Evolutionary conservation across 306 rosid genomes (phyloP).

Genomic region (Corylus heterophylla): DNA sequence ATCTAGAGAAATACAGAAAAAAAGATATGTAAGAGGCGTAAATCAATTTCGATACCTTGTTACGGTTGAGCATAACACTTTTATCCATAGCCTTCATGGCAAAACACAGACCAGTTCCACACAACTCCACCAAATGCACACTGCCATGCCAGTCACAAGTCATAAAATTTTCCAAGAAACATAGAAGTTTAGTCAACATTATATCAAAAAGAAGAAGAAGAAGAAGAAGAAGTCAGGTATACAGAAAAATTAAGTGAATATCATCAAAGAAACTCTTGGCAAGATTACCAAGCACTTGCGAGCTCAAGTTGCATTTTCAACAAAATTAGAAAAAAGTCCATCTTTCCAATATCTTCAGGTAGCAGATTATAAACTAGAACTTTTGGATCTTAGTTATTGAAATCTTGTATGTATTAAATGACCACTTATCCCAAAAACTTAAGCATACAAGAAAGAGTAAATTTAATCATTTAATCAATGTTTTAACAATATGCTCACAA

Average conservation of each 20-base stretch:
- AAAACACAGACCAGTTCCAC: slow-evolving; percentile 67
- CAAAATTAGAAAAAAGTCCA: not conserved
- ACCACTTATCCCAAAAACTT: too few species aligned
- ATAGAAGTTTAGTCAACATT: not conserved
- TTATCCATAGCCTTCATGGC: slow-evolving; percentile 99
- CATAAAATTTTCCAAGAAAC: not conserved
- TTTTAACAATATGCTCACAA: not conserved
- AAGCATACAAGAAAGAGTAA: too few species aligned
- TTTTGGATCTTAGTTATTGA: slow-evolving; percentile 2
- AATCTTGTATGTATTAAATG: not conserved
- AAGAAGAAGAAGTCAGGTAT: not conserved
- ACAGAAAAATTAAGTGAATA: not conserved
- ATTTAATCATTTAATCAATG: too few species aligned
- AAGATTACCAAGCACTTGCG: slow-evolving; percentile 5
- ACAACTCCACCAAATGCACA: slow-evolving; percentile 90
- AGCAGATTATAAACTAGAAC: not conserved
- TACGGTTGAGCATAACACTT: slow-evolving; percentile 83
- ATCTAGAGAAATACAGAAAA: not conserved
- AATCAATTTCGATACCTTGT: slow-evolving; percentile 62
- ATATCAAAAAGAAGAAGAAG: not conserved
- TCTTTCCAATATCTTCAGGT: not conserved
- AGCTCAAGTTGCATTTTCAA: slow-evolving; percentile 11
- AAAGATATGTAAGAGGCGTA: not conserved
- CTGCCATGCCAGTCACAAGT: slow-evolving; percentile 42
- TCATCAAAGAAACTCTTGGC: not conserved